Evolutionary conservation across 116 monocot species (phyloP).

Genomic region (Papilionanthe hybrid): DNA sequence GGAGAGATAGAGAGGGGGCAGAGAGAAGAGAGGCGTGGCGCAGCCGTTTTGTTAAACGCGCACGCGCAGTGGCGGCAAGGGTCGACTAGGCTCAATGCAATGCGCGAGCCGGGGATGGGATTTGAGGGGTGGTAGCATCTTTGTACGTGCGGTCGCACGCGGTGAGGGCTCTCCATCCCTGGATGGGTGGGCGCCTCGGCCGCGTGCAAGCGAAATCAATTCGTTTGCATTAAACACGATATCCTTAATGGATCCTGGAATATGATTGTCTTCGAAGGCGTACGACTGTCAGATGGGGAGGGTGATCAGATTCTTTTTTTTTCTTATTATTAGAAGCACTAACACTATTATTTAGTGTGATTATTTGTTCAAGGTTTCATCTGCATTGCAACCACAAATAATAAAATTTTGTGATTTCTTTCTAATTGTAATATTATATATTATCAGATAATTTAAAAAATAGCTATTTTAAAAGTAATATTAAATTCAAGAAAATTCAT

Average conservation of each 20-base stretch:
- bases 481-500: too few species aligned
- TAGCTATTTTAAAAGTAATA: too few species aligned
- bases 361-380: too few species aligned
- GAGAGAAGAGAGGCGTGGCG: not conserved
- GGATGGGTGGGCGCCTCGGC: slow-evolving; percentile 5
- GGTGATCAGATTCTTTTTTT: too few species aligned
- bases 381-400: too few species aligned
- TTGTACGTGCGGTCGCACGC: not conserved
- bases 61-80: not conserved
- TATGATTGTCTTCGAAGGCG: not conserved
- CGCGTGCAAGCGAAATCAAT: slow-evolving; percentile 3
- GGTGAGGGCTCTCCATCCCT: not conserved
- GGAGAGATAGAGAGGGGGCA: not conserved
- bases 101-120: not conserved
- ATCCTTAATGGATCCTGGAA: not conserved
- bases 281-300: not conserved
- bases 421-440: too few species aligned
- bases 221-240: not conserved
- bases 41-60: not conserved
- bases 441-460: too few species aligned
- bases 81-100: not conserved
- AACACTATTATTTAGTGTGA: too few species aligned
- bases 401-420: too few species aligned
- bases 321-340: too few species aligned
- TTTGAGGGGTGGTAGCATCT: not conserved